Percentiles rank a stretch among this genome's conserved stretches.
These are phyloP conservation scores for Xylariales sp. DNA, from an alignment of 2,329 filamentous ascomycete genomes.

Conservation along the genomic window DNA sequence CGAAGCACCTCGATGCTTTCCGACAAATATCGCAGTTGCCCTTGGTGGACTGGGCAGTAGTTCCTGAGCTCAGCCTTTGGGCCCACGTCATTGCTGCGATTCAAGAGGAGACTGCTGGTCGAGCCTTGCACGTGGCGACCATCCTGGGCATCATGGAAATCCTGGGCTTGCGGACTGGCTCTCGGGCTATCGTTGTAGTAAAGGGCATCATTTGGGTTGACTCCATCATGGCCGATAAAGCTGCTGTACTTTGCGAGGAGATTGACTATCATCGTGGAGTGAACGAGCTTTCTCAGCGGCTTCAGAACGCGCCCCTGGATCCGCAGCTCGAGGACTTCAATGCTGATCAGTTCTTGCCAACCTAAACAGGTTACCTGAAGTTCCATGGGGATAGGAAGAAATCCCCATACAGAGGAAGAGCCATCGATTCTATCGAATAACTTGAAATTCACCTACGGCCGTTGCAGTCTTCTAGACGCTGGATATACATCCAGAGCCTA, in stretches of 20 bases:
- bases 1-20: conserved; percentile 21
- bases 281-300: conserved; percentile 2
- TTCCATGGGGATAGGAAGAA: no score
- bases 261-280: conserved; percentile 12
- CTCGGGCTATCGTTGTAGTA: conserved; percentile 18
- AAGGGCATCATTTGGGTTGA: conserved; percentile 24
- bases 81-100: conserved; percentile 21
- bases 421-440: no score
- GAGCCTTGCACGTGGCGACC: conserved; percentile 20
- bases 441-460: no score
- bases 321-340: conserved; percentile 1
- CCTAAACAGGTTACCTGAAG: no score
- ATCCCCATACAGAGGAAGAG: no score
- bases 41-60: conserved; percentile 18
- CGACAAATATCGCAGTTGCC: conserved; percentile 22
- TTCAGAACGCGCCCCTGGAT: conserved; percentile 4
- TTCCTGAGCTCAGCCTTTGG: conserved; percentile 27
- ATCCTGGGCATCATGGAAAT: conserved; percentile 22
- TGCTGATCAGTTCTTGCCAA: neutral
- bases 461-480: no score
- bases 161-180: conserved; percentile 14
- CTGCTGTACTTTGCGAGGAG: conserved; percentile 16
- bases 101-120: conserved; percentile 15
- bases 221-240: conserved; percentile 17
- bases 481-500: no score